Base-by-base conservation (phyloP, 331 rosid genomes). In the Dryas integrifolia region DNA sequence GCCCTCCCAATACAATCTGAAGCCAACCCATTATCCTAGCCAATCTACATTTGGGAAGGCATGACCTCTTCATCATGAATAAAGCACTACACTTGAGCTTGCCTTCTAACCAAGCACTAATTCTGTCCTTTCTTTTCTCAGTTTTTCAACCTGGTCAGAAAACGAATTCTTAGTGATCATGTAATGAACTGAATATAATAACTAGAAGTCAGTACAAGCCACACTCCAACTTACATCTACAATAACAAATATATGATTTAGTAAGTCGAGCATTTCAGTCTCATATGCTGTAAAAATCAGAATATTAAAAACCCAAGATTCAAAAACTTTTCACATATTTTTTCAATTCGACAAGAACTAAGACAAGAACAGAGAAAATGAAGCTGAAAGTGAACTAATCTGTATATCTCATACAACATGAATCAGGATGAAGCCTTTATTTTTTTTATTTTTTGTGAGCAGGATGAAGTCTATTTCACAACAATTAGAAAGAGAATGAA, bases 1-100 rank as follows among this genome's bases (percentile, higher is more conserved):
- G 77, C 5, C 88, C 89, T 70, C 97, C 96, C 64, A 91, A 58
- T 6, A 83, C 58, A 35, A 91, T 66, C 77, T 94, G 97, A 30
- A 89, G 55, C 84, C 88, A 83, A 60, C 96, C 86, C 92, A 89
- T 70, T 71, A 81, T 43, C 71, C 84, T 80, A 21, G 74, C 74
- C 15, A 76, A 26, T 57, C 78, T 88, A 69, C 84, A 82, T 77
- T 83, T 88, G 35, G 86, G 87, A 78, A 85, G 74, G 88, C 90
- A 85, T 69, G 73, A 48, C 49, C 82, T 85, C 70, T 72, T 74
- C 96, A 89, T 90, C 70, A 64, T 70, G 15, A 13, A 2, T 45
- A 16, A 26, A 6, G 43, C 73, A 21, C 63, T 35, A 39, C 39
- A 41, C 1, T 44, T 45, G 67, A 46, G 48, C 49, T 4, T 21